Conservation (phyloP, 1,139 yeast species). For the Eremothecium coryli region DNA sequence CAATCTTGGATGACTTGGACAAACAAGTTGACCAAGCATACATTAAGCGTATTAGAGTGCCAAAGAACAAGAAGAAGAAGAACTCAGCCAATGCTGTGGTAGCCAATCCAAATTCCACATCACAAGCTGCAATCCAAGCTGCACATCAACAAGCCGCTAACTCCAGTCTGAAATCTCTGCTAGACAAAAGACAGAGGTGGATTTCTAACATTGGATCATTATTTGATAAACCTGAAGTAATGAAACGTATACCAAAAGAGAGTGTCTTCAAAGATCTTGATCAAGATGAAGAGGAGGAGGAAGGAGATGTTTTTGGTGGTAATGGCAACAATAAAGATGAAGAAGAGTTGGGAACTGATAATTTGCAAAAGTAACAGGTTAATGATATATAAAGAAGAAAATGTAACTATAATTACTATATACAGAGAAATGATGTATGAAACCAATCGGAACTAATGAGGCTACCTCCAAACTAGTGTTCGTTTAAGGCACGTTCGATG, state of each 20-base stretch:
- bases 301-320: constrained; percentile 27
- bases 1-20: constrained; percentile 85
- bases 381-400: neutral
- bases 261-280: constrained; percentile 52
- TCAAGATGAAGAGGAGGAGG: constrained; percentile 41
- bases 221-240: constrained; percentile 57
- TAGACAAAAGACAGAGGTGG: constrained; percentile 88
- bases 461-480: neutral
- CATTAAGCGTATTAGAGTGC: constrained; percentile 72
- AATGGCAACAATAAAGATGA: constrained; percentile 28
- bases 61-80: constrained; percentile 69
- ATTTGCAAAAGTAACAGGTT: constrained; percentile 12
- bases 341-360: constrained; percentile 16
- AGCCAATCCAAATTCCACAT: constrained; percentile 32
- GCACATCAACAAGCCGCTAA: constrained; percentile 51
- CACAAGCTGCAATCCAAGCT: constrained; percentile 23
- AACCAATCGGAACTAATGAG: neutral
- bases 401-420: neutral
- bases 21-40: constrained; percentile 96
- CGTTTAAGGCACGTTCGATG: constrained; percentile 20
- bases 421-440: neutral
- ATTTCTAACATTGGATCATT: constrained; percentile 79
- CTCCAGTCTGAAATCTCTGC: constrained; percentile 64
- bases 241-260: constrained; percentile 66
- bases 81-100: constrained; percentile 16